Base-by-base conservation (phyloP, 208 protist genomes). In the Crithidia acanthocephali region DNA sequence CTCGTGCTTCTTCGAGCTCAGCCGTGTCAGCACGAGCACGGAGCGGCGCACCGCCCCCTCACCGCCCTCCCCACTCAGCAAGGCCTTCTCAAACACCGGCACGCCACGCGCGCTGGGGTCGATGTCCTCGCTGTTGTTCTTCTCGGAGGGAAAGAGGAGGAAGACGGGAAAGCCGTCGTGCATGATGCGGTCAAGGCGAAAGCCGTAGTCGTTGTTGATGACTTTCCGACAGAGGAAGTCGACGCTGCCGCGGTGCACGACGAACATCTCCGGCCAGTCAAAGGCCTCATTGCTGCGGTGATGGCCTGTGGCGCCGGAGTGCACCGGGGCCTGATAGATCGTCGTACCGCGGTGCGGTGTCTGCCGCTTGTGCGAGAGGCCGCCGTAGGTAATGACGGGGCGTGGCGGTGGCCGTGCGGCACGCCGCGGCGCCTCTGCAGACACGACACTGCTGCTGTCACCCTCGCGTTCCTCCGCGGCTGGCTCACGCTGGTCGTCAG, bases 121-220 rank as follows among this genome's bases (percentile, higher is more conserved):
- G 32, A 88, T 52, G 35, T 11, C 13, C 44, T 84, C 74, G 59
- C 71, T 80, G 64, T 72, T 74, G 44, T 80, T 87, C 32, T 68
- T 68, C 23, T 45, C 56, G 25, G 68, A 76, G 10, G 28, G 60
- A 69, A 92, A 96, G 22, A 96, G 81, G 13, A 96, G 72, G 70
- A 87, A 91, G 53, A 93, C 76, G 2, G 88, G 81, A 35, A 93
- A 79, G 48, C 85, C 84, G 30, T 86, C 65, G 62, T 87, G 83
- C 45, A 81, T 80, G 25, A 90, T 62, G 32, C 86, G 84, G 60
- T 88, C 77, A 18, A 96, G 83, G 23, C 86, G 85, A 70, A 88
- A 96, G 16, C 91, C 91, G 68, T 80, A 83, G 18, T 33, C 72
- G 75, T 91, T 93, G 27, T 76, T 79, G 15, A 42, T 47, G n/a